Percentiles rank a stretch among this genome's conserved stretches.
Conservation (phyloP, 2,329 filamentous ascomycete species). For the Fusarium coicis region DNA sequence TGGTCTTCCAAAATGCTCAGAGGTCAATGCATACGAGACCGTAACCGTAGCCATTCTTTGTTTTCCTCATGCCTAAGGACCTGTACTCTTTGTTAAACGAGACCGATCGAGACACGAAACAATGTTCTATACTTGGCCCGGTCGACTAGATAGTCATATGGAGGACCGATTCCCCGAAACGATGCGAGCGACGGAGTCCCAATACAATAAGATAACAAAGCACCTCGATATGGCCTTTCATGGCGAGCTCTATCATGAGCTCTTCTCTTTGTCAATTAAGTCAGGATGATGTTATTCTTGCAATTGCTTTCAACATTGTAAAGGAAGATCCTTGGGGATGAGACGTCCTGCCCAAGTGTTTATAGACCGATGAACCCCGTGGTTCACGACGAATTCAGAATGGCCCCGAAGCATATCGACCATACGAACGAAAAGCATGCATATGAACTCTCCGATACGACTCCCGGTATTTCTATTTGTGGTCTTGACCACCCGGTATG, state of each 20-base stretch:
- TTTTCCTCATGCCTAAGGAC: not conserved
- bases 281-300: constrained; percentile 20
- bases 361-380: constrained; percentile 1
- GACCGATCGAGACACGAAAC: constrained; percentile 1
- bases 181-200: not conserved
- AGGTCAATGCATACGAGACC: constrained; percentile 9
- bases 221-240: not conserved
- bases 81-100: constrained; percentile 18
- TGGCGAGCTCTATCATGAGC: not conserved
- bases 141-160: not conserved
- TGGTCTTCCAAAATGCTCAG: not conserved
- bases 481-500: not conserved
- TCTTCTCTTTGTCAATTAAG: constrained; percentile 23
- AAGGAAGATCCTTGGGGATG: not conserved
- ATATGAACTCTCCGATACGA: constrained; percentile 1
- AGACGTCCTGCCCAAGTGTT: not conserved
- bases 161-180: not conserved
- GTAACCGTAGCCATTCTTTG: constrained; percentile 14
- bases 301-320: not conserved
- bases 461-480: constrained; percentile 12
- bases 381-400: not conserved
- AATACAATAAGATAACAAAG: constrained; percentile 9
- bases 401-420: constrained; percentile 10
- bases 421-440: constrained; percentile 1
- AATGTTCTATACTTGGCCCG: not conserved